phyloP scores from a whole-genome alignment of 2,329 filamentous ascomycete species.

The Amesomyces nigricolor region DNA sequence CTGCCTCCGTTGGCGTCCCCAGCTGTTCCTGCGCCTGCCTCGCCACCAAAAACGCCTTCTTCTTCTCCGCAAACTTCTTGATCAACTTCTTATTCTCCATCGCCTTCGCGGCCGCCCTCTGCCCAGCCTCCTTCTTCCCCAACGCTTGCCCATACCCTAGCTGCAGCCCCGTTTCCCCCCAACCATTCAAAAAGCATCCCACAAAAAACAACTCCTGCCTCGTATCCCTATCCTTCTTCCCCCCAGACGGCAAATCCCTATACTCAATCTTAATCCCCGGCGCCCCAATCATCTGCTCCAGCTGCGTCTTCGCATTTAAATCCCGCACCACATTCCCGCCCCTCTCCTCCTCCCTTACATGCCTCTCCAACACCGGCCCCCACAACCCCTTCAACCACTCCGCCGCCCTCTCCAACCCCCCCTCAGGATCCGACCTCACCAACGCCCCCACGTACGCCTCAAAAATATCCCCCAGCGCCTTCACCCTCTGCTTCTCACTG shows the following conservation, averaged over 20 bases:
- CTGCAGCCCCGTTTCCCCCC: constrained; percentile 57
- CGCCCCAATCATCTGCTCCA: constrained; percentile 48
- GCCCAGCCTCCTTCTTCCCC: constrained; percentile 64
- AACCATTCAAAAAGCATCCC: constrained; percentile 60
- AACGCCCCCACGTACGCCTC: constrained; percentile 84
- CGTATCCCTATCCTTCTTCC: constrained; percentile 48
- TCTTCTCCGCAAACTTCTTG: constrained; percentile 44
- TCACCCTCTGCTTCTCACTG: constrained; percentile 53
- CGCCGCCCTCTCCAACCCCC: constrained; percentile 57
- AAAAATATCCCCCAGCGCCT: constrained; percentile 80
- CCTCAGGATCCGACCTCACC: constrained; percentile 58
- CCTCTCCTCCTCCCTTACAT: constrained; percentile 44
- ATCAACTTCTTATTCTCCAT: constrained; percentile 62
- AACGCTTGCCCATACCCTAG: constrained; percentile 59
- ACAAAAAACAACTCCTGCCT: constrained; percentile 56
- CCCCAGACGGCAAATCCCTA: constrained; percentile 47
- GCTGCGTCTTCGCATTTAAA: constrained; percentile 43
- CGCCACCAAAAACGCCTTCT: constrained; percentile 38
- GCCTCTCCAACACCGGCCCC: constrained; percentile 55
- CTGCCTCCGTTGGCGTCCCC: background rate
- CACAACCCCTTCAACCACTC: constrained; percentile 73
- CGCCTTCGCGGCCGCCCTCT: constrained; percentile 59
- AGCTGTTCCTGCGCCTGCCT: constrained; percentile 13
- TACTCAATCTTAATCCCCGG: constrained; percentile 58
- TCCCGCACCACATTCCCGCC: constrained; percentile 22